Evolutionary conservation across 306 rosid genomes (phyloP).

Genomic region (barrel medic (Medicago truncatula)): MtrunA17r5.0-ANR NC_053042.1:37905001-37905500

Average conservation of each 20-base stretch:
- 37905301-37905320: slow-evolving; percentile 89
- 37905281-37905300: slow-evolving; percentile 75
- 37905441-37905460: slow-evolving; percentile 79
- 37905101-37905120: background rate
- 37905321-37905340: slow-evolving; percentile 81
- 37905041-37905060: slow-evolving; percentile 1
- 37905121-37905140: background rate
- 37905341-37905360: slow-evolving; percentile 74
- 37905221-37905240: slow-evolving; percentile 82
- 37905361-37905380: slow-evolving; percentile 60
- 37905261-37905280: slow-evolving; percentile 89
- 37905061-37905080: slow-evolving; percentile 15
- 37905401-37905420: slow-evolving; percentile 81
- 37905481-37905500: slow-evolving; percentile 80
- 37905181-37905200: background rate
- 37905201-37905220: background rate
- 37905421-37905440: slow-evolving; percentile 64
- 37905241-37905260: slow-evolving; percentile 93
- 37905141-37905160: slow-evolving; percentile 1
- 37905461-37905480: slow-evolving; percentile 59
- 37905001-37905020: background rate
- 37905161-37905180: background rate
- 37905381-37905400: slow-evolving; percentile 80
- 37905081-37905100: background rate
- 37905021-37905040: background rate